Evolutionary conservation across 179 eudicot genomes (phyloP), one percentile per base, ranked within the genome.

Genomic region (Sideroxylon spinosum): DNA sequence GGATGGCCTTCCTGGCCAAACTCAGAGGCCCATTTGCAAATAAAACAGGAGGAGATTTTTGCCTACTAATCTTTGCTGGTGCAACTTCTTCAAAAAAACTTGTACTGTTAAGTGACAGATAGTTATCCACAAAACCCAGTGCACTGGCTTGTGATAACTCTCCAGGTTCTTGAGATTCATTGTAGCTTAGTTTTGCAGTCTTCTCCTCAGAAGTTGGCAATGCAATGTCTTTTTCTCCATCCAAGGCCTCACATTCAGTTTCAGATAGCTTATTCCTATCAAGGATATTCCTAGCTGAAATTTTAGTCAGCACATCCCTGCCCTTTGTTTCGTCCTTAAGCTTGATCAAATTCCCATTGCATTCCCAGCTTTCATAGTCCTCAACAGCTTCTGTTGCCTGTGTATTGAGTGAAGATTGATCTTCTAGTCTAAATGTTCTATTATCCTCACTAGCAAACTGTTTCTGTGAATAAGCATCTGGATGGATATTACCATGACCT

Each of bases 141-240:
- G 93, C 95, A 85, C 86, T 86, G 57, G 84, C 85, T 81, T 88
- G 86, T 75, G 93, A 85, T 62, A 74, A 77, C 44, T 91, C 97
- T 76, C 88, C 88, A 77, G 92, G 88, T 86, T 87, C 93, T 72
- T 89, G 87, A 25, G 91, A 88, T 76, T 87, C 86, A 48, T 68
- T 73, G 67, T 85, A 85, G 72, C 82, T 85, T 23, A 90, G 74
- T 70, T 83, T 85, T 67, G 85, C 84, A 56, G 75, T 13, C 63
- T 80, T 85, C 49, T 79, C 72, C 64, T 79, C 81, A 80, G 55
- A 60, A 80, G 74, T 53, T 74, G 71, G 74, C 71, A 20, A 60
- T 52, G 46, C 46, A 79, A 66, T 50, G 67, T 78, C 77, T 28
- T 80, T 75, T 73, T 64, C 76, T 25, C 64, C 71, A 63, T 71